Evolutionary conservation across 108 stramenopile genomes (phyloP).

Genomic region (Fragilaria radians): DNA sequence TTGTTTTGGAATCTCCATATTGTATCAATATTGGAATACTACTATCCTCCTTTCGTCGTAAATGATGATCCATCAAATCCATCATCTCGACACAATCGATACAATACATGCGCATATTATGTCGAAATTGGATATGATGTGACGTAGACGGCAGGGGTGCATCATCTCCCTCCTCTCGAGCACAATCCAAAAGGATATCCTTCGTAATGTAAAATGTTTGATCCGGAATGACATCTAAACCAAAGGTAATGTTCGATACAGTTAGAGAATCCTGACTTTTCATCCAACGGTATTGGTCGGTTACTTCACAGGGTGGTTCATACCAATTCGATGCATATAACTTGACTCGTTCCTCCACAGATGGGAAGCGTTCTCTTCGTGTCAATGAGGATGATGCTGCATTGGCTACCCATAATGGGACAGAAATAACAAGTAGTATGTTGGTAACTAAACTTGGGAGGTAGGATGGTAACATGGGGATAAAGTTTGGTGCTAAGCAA

Average conservation of each 20-base stretch:
- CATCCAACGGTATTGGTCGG: constrained; percentile 3
- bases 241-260: constrained; percentile 2
- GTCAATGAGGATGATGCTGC: too few relatives aligned
- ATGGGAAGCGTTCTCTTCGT: constrained; percentile 54
- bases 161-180: constrained; percentile 7
- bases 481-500: too few relatives aligned
- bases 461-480: too few relatives aligned
- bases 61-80: constrained; percentile 18
- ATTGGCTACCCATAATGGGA: too few relatives aligned
- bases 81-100: constrained; percentile 28
- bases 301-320: constrained; percentile 28
- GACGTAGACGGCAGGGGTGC: background rate
- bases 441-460: too few relatives aligned
- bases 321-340: constrained; percentile 72
- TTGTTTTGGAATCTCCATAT: constrained; percentile 43
- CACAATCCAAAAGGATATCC: constrained; percentile 30
- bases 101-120: constrained; percentile 51
- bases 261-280: background rate
- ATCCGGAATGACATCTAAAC: constrained; percentile 35
- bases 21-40: constrained; percentile 31
- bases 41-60: background rate
- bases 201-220: constrained; percentile 30
- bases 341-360: constrained; percentile 60
- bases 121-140: constrained; percentile 24
- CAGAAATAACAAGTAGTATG: too few relatives aligned